Evolutionary conservation across 306 rosid species (phyloP).

Genomic region (Astragalus glycyphyllos): DNA sequence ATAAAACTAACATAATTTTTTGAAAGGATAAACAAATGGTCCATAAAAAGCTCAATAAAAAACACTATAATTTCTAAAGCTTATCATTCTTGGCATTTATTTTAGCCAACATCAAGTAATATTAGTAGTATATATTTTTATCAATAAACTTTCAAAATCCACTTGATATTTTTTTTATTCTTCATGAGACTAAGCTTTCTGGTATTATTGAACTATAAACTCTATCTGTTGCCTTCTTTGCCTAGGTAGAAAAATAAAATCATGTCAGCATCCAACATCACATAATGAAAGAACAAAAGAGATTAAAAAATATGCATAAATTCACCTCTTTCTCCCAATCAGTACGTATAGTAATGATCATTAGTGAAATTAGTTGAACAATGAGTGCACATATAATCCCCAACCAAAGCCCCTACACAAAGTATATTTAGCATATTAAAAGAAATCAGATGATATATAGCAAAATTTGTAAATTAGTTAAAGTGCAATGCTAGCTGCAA

Average conservation of each 20-base stretch:
- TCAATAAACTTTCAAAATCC: too few relatives aligned
- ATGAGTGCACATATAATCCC: slow-evolving; percentile 72
- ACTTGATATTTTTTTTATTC: background rate
- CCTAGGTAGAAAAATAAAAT: slow-evolving; percentile 28
- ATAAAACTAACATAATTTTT: too few relatives aligned
- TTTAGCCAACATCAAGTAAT: too few relatives aligned
- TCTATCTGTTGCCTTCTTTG: slow-evolving; percentile 63
- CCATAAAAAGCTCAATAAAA: too few relatives aligned
- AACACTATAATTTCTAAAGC: too few relatives aligned
- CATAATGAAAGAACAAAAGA: background rate
- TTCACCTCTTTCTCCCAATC: slow-evolving; percentile 71
- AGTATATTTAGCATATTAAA: background rate
- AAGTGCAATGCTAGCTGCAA: background rate
- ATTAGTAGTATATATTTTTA: too few relatives aligned
- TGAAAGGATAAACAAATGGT: too few relatives aligned
- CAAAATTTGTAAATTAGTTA: background rate
- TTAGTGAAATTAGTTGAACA: slow-evolving; percentile 61
- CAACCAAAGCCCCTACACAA: slow-evolving; percentile 71
- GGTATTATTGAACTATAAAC: slow-evolving; percentile 49
- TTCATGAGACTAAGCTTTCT: slow-evolving; percentile 44
- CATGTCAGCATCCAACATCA: slow-evolving; percentile 9
- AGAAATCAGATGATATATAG: background rate
- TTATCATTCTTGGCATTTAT: too few relatives aligned
- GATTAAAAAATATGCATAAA: background rate
- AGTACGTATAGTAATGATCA: slow-evolving; percentile 57